A percentile compares a stretch with the other conserved stretches of the same genome.
Evolutionary conservation across 2,329 filamentous ascomycete genomes (phyloP).

Genomic region (Rhynchosporium agropyri): DNA sequence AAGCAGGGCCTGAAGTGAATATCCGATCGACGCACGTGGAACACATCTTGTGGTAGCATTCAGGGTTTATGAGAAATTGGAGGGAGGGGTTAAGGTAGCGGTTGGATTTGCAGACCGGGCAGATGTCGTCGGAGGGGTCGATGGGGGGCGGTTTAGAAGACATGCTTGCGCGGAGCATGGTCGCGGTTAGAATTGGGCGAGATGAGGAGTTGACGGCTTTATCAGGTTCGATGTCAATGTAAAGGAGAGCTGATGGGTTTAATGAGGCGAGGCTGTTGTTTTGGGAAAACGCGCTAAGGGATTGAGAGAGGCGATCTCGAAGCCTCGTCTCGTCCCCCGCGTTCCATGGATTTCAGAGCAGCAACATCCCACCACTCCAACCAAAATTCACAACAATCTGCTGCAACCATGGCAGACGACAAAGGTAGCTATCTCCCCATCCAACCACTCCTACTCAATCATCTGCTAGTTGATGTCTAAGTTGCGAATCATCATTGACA

Average conservation of each 20-base stretch:
- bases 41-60: constrained; percentile 99
- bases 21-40: constrained; percentile 93
- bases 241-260: constrained; percentile 4
- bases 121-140: constrained; percentile 64
- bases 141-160: constrained; percentile 24
- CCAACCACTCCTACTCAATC: too few species aligned
- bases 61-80: constrained; percentile 93
- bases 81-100: constrained; percentile 94
- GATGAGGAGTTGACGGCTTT: constrained; percentile 5
- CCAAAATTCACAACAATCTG: constrained; percentile 14
- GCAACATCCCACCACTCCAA: constrained; percentile 27
- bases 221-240: constrained; percentile 13
- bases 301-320: constrained; percentile 27
- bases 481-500: neutral
- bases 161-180: constrained; percentile 30
- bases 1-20: constrained; percentile 87
- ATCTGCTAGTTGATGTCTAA: too few species aligned
- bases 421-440: constrained; percentile 27
- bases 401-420: constrained; percentile 33
- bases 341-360: constrained; percentile 8
- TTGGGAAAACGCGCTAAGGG: constrained; percentile 21
- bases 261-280: constrained; percentile 26
- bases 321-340: constrained; percentile 29
- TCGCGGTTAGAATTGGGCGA: constrained; percentile 10
- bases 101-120: constrained; percentile 95